Percentiles rank a stretch among this genome's conserved stretches.
Evolutionary conservation across 805 yeast genomes (phyloP).

Genomic region (Kuraishia hungarica): DNA sequence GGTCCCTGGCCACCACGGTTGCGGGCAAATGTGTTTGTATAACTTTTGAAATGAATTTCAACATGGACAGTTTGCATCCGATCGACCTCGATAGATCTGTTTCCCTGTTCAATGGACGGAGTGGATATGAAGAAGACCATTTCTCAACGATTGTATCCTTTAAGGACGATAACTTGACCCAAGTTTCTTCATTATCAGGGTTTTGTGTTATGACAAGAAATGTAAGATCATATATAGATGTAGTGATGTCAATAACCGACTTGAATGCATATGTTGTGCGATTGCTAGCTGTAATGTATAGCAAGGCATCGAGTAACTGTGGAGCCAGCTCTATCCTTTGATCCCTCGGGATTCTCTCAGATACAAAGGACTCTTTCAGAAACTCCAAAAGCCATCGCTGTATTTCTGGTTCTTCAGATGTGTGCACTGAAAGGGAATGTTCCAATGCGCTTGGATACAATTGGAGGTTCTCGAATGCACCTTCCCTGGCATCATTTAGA

Average conservation of each 20-base stretch:
- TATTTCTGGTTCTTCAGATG: not conserved
- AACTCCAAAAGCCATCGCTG: slow-evolving; percentile 1
- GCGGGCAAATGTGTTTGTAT: slow-evolving; percentile 43
- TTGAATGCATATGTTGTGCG: not conserved
- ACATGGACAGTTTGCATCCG: slow-evolving; percentile 57
- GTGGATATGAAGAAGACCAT: slow-evolving; percentile 53
- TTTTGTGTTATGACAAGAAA: slow-evolving; percentile 37
- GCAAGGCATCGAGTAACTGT: slow-evolving; percentile 1
- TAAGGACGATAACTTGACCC: slow-evolving; percentile 49
- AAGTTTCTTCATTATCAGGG: slow-evolving; percentile 31
- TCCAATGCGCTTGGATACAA: slow-evolving; percentile 7
- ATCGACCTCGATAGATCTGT: slow-evolving; percentile 41
- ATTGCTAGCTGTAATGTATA: not conserved
- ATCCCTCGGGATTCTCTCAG: not conserved
- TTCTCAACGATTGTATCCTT: slow-evolving; percentile 51
- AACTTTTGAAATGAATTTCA: slow-evolving; percentile 60
- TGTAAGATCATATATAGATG: slow-evolving; percentile 29
- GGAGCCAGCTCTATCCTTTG: not conserved
- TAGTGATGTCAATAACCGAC: slow-evolving; percentile 1
- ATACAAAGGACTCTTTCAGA: slow-evolving; percentile 2
- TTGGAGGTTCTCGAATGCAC: slow-evolving; percentile 8
- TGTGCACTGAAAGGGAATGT: not conserved
- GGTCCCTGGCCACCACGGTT: slow-evolving; percentile 27
- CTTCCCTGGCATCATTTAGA: slow-evolving; percentile 6
- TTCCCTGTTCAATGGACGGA: slow-evolving; percentile 38